Evolutionary conservation across 345 rosid species (phyloP), one percentile per base, ranked within the genome.

Genomic region (Heritiera fomes): DNA sequence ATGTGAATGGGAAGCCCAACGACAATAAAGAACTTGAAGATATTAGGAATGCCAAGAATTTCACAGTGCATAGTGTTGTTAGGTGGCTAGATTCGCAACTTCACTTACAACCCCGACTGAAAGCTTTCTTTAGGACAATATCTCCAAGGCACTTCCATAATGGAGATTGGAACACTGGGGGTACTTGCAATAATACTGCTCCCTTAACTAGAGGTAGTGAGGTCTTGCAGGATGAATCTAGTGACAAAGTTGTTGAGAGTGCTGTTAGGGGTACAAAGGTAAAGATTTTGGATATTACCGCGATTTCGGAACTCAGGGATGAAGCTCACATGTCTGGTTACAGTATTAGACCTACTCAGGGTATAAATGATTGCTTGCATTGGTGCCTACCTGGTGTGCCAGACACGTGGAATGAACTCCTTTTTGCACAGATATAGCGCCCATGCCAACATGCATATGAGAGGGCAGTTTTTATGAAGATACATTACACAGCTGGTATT

Each of bases 311-410:
- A 80, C 83, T 91, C 58, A 83, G 97, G 79, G 95, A 93, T 34
- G 97, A 93, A 82, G 92, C 89, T 80, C 95, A 93, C 79, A 80
- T 91, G 75, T 87, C 91, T 0, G 84, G 79, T 15, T 89, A 87
- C 78, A 87, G 82, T 55, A 81, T 83, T 14, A 91, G 85, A 79
- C 84, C 82, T 6, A 89, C 80, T 6, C 53, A 58, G 3, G 88
- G 88, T 28, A 83, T 84, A 30, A 86, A 89, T 18, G 98, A 95
- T 83, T 95, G 98, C 92, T 87, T 93, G 87, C 98, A 95, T 79
- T 95, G 98, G 98, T 95, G 98, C 88, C 84, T 95, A 62, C 98
- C 97, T 0, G 98, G 98, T 75, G 75, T 93, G 69, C 98, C 98
- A 0, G 98, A 93, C 73, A 86, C 92, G 6, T 93, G 98, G 98